Base-by-base conservation (phyloP, 768 basidiomycete species). In the Pulveroboletus ravenelii region DNA sequence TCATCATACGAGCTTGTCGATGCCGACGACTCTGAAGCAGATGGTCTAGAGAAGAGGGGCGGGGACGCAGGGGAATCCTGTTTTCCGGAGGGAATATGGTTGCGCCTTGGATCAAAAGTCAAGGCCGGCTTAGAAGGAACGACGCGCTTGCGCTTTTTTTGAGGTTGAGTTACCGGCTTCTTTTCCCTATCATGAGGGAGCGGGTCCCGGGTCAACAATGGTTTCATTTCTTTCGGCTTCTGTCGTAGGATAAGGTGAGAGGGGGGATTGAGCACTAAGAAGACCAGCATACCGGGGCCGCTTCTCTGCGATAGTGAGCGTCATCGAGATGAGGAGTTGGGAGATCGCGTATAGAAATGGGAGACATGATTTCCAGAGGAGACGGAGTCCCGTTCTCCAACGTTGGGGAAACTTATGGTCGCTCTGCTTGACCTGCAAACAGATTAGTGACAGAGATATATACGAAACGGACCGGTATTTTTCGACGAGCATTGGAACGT, bases 171-270 rank as follows among this genome's bases (percentile, higher is more conserved):
- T 3, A 41, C 5, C 20, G 47, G 43, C 38, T 27, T 68, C 55
- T n/a, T 68, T 54, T 62, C 58, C 52, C 66, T 63, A 23, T 56
- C 51, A 17, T 50, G 42, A 39, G 55, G n/a, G 12, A 67, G 66
- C 7, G 66, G 66, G 2, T 56, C 52, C 7, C 8, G 45, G 8
- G 66, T 60, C 32, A 52, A 47, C 35, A 64, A 45, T 15, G 66
- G 62, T 38, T 18, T 57, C 13, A 49, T 41, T 34, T 57, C 59
- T 39, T 29, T 67, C 18, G 50, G 6, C 47, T 15, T 68, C 68
- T 66, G 59, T 50, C 18, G 31, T 18, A 45, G 23, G 35, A 39
- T 25, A 51, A 42, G 38, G 57, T 58, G 48, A 56, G 51, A 41
- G 32, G 17, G 38, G 43, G 51, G 52, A 54, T 41, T 9, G 54